phyloP scores from a whole-genome alignment of 2,329 filamentous ascomycete genomes.

The Cyphellophora europaea region DNA sequence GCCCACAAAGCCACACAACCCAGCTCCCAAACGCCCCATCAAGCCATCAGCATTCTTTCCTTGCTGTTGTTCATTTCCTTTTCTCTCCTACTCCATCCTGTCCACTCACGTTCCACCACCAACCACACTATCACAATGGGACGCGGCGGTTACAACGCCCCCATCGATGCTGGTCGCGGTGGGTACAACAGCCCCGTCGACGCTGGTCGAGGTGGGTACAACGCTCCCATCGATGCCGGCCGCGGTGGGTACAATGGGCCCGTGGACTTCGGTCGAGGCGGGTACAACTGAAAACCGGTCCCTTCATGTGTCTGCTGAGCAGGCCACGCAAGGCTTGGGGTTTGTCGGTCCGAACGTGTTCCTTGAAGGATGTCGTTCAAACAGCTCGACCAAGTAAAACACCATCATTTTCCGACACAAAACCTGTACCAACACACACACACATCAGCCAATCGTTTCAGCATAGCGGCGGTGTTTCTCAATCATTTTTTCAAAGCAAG shows the following conservation, averaged over 20 bases:
- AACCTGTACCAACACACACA: constrained; percentile 32
- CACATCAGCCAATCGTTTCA: constrained; percentile 1
- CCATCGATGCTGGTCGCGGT: constrained; percentile 21
- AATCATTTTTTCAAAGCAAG: constrained; percentile 3
- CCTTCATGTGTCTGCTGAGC: constrained; percentile 1
- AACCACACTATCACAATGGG: constrained; percentile 17
- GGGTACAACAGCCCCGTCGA: constrained; percentile 21
- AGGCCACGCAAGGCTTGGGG: not conserved
- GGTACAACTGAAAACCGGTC: constrained; percentile 23
- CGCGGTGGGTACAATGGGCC: constrained; percentile 23
- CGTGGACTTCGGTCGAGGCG: constrained; percentile 21
- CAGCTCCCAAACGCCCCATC: too few relatives aligned
- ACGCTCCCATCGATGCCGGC: constrained; percentile 16
- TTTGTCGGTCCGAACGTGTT: not conserved
- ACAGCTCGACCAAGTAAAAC: not conserved
- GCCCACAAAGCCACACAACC: too few relatives aligned
- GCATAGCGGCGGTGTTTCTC: constrained; percentile 4
- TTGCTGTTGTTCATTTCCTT: constrained; percentile 8
- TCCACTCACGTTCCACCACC: constrained; percentile 4
- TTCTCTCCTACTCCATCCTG: constrained; percentile 5
- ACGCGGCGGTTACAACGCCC: constrained; percentile 29
- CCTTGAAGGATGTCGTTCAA: not conserved
- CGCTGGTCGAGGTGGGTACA: constrained; percentile 29
- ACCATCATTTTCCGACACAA: constrained; percentile 44
- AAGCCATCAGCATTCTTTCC: too few relatives aligned